A percentile compares a stretch with the other conserved stretches of the same genome.
phyloP scores from a whole-genome alignment of 805 yeast species.

The Candida arabinofermentans region DNA sequence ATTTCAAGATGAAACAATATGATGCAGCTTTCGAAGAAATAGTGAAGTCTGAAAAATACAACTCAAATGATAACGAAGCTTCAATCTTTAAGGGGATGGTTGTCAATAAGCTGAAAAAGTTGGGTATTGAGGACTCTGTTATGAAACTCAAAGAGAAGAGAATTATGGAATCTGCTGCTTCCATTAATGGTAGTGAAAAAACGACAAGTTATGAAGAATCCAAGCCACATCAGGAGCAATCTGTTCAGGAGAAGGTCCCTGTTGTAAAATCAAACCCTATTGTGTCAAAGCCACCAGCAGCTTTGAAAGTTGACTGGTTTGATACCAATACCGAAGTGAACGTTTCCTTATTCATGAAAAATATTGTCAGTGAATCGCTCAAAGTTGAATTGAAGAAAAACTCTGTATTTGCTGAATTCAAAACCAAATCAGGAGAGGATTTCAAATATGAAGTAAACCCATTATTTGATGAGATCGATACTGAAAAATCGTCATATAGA shows the following conservation, averaged over 20 bases:
- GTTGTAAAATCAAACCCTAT: neutral
- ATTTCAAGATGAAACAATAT: conserved; percentile 41
- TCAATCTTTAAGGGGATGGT: conserved; percentile 45
- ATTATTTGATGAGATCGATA: conserved; percentile 47
- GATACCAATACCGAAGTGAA: conserved; percentile 58
- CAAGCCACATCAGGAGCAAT: too few species aligned
- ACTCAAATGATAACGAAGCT: conserved; percentile 43
- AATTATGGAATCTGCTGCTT: neutral
- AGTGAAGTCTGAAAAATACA: conserved; percentile 37
- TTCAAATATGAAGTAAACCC: conserved; percentile 56
- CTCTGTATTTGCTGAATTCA: conserved; percentile 42
- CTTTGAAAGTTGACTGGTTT: conserved; percentile 63
- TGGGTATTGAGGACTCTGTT: conserved; percentile 29
- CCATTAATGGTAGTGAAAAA: too few species aligned
- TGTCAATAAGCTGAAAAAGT: conserved; percentile 28
- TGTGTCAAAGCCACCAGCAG: conserved; percentile 20
- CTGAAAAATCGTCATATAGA: conserved; percentile 39
- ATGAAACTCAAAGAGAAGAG: conserved; percentile 1
- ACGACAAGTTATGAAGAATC: too few species aligned
- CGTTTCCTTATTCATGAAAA: conserved; percentile 67
- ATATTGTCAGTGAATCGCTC: conserved; percentile 48
- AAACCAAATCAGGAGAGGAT: conserved; percentile 40
- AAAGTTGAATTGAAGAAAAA: conserved; percentile 36
- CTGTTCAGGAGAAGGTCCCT: too few species aligned
- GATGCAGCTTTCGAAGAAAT: conserved; percentile 39